Percentiles rank a stretch among this genome's conserved stretches.
Conservation (phyloP, 352 stramenopile species). For the Blastocystis hominis region DNA sequence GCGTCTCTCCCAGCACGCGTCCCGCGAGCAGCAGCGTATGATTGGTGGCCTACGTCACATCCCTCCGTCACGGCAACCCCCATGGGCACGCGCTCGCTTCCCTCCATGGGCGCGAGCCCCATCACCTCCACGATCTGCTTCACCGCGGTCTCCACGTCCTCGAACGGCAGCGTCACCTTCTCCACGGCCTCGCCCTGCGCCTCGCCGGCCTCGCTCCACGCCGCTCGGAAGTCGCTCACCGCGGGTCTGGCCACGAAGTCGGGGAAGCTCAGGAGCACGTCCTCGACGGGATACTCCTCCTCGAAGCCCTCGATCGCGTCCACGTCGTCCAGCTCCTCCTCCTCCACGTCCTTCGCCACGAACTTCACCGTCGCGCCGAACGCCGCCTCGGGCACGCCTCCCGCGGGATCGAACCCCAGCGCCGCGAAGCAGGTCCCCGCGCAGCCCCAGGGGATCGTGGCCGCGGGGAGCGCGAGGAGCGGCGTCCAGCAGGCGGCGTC, state of each 20-base stretch:
- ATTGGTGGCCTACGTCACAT: slow-evolving; percentile 40
- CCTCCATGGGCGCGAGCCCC: slow-evolving; percentile 60
- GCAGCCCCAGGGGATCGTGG: not conserved
- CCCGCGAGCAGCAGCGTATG: slow-evolving; percentile 35
- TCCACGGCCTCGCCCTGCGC: slow-evolving; percentile 90
- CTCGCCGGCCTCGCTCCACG: slow-evolving; percentile 84
- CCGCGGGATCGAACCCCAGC: slow-evolving; percentile 65
- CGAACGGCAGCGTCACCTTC: slow-evolving; percentile 69
- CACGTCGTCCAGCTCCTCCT: slow-evolving; percentile 63
- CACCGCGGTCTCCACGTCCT: slow-evolving; percentile 59
- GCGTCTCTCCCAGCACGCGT: slow-evolving; percentile 4
- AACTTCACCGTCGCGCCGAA: slow-evolving; percentile 50
- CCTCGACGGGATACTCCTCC: slow-evolving; percentile 95
- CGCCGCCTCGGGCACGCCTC: slow-evolving; percentile 46
- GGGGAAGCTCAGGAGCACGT: slow-evolving; percentile 82
- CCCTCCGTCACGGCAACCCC: not conserved
- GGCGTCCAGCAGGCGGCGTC: slow-evolving; percentile 66
- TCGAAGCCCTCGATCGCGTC: slow-evolving; percentile 76
- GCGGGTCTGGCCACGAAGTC: slow-evolving; percentile 94
- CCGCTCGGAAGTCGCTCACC: slow-evolving; percentile 84
- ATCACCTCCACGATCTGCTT: slow-evolving; percentile 57
- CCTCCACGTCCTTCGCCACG: slow-evolving; percentile 17
- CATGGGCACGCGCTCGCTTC: slow-evolving; percentile 11
- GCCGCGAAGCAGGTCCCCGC: slow-evolving; percentile 51
- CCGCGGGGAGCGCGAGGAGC: not conserved